Conservation (phyloP, 164 flowering plant genomes). For the Kingdonia uniflora region DNA sequence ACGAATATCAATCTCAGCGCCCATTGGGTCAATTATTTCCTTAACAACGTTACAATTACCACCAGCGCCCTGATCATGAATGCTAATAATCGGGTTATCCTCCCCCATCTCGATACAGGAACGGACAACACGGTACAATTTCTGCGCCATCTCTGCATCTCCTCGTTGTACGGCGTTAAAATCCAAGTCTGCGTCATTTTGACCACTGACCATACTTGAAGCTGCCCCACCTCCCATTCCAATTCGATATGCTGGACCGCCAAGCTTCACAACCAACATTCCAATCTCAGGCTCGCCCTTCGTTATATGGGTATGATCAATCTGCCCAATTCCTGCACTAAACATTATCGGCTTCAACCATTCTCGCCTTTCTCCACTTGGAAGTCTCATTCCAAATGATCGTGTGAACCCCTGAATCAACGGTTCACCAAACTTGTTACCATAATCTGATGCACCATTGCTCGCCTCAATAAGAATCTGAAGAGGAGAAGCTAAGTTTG, state of each 20-base stretch:
- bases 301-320: conserved; percentile 71
- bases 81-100: conserved; percentile 82
- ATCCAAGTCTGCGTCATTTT: conserved; percentile 90
- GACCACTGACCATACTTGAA: conserved; percentile 97
- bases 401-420: conserved; percentile 87
- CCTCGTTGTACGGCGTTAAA: conserved; percentile 97
- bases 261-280: conserved; percentile 90
- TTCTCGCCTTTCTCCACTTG: conserved; percentile 82
- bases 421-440: conserved; percentile 96
- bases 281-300: conserved; percentile 94
- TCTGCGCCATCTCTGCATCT: conserved; percentile 98
- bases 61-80: conserved; percentile 97
- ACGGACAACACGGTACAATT: conserved; percentile 83
- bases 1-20: conserved; percentile 83
- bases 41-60: conserved; percentile 97
- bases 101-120: conserved; percentile 90
- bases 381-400: conserved; percentile 92
- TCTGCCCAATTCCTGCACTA: conserved; percentile 91
- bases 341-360: conserved; percentile 98
- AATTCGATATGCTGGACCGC: conserved; percentile 96
- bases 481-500: conserved; percentile 77
- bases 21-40: conserved; percentile 88
- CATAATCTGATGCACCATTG: conserved; percentile 96
- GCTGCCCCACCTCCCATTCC: conserved; percentile 99
- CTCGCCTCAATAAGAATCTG: conserved; percentile 90